Evolutionary conservation across 2,329 filamentous ascomycete genomes (phyloP).

Genomic region (Apiospora aurea): DNA sequence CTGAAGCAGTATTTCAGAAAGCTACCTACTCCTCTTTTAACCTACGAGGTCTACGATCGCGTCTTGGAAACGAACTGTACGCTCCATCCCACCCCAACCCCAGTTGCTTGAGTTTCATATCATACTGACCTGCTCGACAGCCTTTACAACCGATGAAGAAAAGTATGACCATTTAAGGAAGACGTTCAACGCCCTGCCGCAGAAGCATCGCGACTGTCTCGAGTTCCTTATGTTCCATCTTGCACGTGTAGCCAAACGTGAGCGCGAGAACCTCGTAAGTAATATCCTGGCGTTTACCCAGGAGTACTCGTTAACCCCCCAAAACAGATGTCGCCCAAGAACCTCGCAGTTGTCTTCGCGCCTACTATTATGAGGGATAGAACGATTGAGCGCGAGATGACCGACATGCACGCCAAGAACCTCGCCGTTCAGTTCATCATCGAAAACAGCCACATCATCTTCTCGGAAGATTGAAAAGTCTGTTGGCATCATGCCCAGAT

Average conservation of each 20-base stretch:
- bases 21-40: constrained; percentile 86
- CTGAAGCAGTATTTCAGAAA: constrained; percentile 98
- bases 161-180: constrained; percentile 75
- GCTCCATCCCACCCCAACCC: constrained; percentile 36
- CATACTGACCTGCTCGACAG: constrained; percentile 47
- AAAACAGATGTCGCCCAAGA: constrained; percentile 88
- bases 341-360: constrained; percentile 95
- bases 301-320: constrained; percentile 3
- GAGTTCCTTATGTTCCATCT: constrained; percentile 96
- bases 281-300: background rate
- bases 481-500: background rate
- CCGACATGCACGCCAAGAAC: constrained; percentile 93
- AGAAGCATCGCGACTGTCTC: constrained; percentile 84
- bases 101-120: background rate
- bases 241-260: constrained; percentile 81
- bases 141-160: constrained; percentile 69
- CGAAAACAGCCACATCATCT: constrained; percentile 86
- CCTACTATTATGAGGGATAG: constrained; percentile 95
- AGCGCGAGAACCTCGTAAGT: constrained; percentile 82
- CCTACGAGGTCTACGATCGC: constrained; percentile 89
- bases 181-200: constrained; percentile 80
- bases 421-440: constrained; percentile 91
- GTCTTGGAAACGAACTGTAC: constrained; percentile 82
- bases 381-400: constrained; percentile 92
- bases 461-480: constrained; percentile 55